A percentile compares a stretch with the other conserved stretches of the same genome.
These are phyloP conservation scores for Lentinula sp. DNA, from an alignment of 768 basidiomycete species.

Conservation along the genomic window DNA sequence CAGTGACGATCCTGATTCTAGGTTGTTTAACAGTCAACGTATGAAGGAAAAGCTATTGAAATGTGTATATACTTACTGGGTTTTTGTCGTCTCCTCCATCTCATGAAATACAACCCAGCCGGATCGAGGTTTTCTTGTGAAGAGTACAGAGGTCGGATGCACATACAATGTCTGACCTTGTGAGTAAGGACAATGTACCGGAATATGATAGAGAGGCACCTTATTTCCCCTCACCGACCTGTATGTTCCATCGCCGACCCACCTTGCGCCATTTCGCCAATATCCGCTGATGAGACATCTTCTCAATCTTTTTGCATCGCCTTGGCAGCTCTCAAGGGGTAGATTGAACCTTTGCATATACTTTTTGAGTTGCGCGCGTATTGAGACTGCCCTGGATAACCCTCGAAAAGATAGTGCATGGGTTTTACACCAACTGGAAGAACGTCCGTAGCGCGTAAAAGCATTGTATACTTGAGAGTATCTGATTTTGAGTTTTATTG, in stretches of 20 bases:
- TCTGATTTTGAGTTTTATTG: not conserved
- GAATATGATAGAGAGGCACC: constrained; percentile 33
- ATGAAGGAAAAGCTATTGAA: not conserved
- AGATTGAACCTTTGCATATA: constrained; percentile 90
- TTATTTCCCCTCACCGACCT: constrained; percentile 80
- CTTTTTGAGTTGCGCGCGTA: constrained; percentile 91
- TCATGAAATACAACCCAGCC: constrained; percentile 96
- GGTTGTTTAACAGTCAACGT: constrained; percentile 10
- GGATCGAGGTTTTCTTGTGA: constrained; percentile 84
- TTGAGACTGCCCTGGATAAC: constrained; percentile 89
- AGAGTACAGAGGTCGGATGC: constrained; percentile 91
- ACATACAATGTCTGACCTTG: constrained; percentile 67
- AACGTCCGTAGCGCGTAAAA: constrained; percentile 75
- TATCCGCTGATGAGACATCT: constrained; percentile 89
- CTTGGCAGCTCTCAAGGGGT: constrained; percentile 81
- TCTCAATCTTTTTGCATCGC: constrained; percentile 78
- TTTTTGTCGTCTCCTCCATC: constrained; percentile 94
- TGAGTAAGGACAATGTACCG: constrained; percentile 7
- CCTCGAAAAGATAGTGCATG: constrained; percentile 93
- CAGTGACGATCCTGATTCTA: constrained; percentile 89
- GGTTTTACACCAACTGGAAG: constrained; percentile 88
- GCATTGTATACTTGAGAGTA: constrained; percentile 76
- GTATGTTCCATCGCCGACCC: constrained; percentile 92
- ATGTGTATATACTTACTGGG: constrained; percentile 51
- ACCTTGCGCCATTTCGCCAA: constrained; percentile 89